These are phyloP conservation scores for Dactylorhiza incarnata DNA, from an alignment of 106 monocot species.

Conservation along the genomic window DNA sequence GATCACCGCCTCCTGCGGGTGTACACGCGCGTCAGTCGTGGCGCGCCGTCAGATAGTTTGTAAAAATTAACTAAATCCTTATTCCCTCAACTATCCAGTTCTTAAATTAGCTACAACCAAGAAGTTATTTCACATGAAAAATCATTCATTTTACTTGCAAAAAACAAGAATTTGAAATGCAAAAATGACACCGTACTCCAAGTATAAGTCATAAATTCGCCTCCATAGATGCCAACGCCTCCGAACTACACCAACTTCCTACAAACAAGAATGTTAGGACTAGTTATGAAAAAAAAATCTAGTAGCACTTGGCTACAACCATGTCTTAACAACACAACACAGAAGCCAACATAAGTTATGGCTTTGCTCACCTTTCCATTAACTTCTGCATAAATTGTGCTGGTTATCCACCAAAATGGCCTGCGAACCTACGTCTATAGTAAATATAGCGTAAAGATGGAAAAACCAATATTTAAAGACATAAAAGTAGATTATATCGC, in stretches of 20 bases:
- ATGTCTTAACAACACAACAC: not conserved
- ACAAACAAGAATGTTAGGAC: slow-evolving; percentile 1
- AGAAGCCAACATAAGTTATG: not conserved
- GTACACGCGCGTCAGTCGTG: too few species aligned
- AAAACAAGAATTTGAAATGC: not conserved
- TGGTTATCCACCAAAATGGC: slow-evolving; percentile 98
- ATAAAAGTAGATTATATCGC: not conserved
- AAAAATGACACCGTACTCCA: slow-evolving; percentile 45
- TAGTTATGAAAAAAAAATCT: not conserved
- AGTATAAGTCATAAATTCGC: slow-evolving; percentile 87
- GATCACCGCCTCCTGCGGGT: too few species aligned
- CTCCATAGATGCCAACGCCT: slow-evolving; percentile 97
- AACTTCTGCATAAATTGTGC: slow-evolving; percentile 92
- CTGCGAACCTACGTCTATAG: slow-evolving; percentile 73
- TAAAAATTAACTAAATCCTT: not conserved
- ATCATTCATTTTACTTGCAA: not conserved
- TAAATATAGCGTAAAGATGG: slow-evolving; percentile 22
- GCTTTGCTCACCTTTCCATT: slow-evolving; percentile 73
- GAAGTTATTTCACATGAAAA: not conserved
- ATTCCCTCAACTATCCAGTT: not conserved
- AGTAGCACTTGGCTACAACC: not conserved
- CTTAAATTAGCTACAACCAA: not conserved
- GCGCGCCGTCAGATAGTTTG: too few species aligned
- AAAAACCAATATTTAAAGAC: not conserved
- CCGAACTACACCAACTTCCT: slow-evolving; percentile 95